Percentiles rank a stretch among this genome's conserved stretches.
phyloP scores from a whole-genome alignment of 192 early-diverging fungal species.

The Funneliformis geosporum region DNA sequence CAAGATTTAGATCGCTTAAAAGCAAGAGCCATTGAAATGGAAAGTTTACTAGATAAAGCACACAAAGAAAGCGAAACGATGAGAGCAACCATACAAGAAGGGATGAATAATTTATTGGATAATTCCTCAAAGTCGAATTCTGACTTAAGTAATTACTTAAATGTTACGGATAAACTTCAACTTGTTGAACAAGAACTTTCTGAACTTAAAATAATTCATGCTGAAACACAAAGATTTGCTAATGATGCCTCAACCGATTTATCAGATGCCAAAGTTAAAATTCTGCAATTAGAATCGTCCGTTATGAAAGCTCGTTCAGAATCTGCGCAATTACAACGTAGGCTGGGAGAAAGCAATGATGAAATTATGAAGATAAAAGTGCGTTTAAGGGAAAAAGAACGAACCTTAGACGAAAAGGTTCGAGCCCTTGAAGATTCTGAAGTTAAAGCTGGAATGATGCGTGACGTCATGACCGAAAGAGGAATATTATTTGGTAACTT shows the following conservation, averaged over 20 bases:
- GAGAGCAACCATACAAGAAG: slow-evolving; percentile 43
- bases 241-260: slow-evolving; percentile 37
- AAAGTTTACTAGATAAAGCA: slow-evolving; percentile 43
- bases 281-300: slow-evolving; percentile 49
- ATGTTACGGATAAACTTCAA: slow-evolving; percentile 29
- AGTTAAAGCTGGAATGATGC: slow-evolving; percentile 52
- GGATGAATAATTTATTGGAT: slow-evolving; percentile 41
- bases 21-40: slow-evolving; percentile 39
- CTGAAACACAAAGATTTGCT: slow-evolving; percentile 37
- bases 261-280: slow-evolving; percentile 45
- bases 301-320: slow-evolving; percentile 50
- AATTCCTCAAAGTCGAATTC: slow-evolving; percentile 18
- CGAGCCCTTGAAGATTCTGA: slow-evolving; percentile 52
- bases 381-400: slow-evolving; percentile 48
- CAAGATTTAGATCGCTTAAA: slow-evolving; percentile 37
- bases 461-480: slow-evolving; percentile 47
- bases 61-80: slow-evolving; percentile 44
- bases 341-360: slow-evolving; percentile 46
- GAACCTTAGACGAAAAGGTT: slow-evolving; percentile 41
- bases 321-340: slow-evolving; percentile 41
- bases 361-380: slow-evolving; percentile 39
- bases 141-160: slow-evolving; percentile 11
- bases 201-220: slow-evolving; percentile 35
- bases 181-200: slow-evolving; percentile 45
- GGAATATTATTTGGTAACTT: slow-evolving; percentile 39